Percentiles rank a stretch among this genome's conserved stretches.
phyloP scores from a whole-genome alignment of 2,329 filamentous ascomycete species.

The Fusarium tjaetaba region DNA sequence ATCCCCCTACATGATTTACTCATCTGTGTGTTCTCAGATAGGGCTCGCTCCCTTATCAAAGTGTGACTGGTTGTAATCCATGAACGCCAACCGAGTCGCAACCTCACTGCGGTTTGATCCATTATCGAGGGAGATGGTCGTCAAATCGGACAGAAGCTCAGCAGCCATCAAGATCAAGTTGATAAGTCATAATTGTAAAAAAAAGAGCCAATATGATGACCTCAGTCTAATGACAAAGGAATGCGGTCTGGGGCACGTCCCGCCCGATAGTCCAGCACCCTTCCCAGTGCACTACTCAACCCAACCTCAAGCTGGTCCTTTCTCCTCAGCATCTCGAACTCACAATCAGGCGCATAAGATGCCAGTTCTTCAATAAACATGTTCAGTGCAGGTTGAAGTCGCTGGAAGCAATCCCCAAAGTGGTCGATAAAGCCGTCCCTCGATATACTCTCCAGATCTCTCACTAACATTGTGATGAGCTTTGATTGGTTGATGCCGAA shows the following conservation, averaged over 20 bases:
- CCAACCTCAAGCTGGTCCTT: slow-evolving; percentile 13
- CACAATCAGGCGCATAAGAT: slow-evolving; percentile 6
- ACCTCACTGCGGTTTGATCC: background rate
- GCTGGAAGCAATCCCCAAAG: slow-evolving; percentile 22
- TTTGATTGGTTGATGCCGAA: slow-evolving; percentile 17
- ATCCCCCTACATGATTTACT: background rate
- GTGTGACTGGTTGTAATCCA: background rate
- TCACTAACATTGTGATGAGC: slow-evolving; percentile 3
- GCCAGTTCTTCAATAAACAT: slow-evolving; percentile 6
- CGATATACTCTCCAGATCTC: background rate
- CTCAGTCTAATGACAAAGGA: slow-evolving; percentile 14
- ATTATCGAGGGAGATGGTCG: background rate
- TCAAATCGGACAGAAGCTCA: background rate
- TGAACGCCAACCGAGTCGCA: slow-evolving; percentile 11
- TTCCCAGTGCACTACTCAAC: background rate
- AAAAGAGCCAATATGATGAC: slow-evolving; percentile 9
- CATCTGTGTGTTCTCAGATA: slow-evolving; percentile 5
- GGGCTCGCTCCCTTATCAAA: slow-evolving; percentile 18
- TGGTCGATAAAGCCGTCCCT: slow-evolving; percentile 13
- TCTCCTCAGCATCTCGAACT: slow-evolving; percentile 16
- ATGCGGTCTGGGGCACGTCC: slow-evolving; percentile 7
- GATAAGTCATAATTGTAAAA: background rate
- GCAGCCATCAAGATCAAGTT: background rate
- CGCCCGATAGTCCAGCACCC: background rate
- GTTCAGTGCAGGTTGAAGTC: background rate